phyloP scores from a whole-genome alignment of 2,329 filamentous ascomycete species.

The Exophiala sp. region DNA sequence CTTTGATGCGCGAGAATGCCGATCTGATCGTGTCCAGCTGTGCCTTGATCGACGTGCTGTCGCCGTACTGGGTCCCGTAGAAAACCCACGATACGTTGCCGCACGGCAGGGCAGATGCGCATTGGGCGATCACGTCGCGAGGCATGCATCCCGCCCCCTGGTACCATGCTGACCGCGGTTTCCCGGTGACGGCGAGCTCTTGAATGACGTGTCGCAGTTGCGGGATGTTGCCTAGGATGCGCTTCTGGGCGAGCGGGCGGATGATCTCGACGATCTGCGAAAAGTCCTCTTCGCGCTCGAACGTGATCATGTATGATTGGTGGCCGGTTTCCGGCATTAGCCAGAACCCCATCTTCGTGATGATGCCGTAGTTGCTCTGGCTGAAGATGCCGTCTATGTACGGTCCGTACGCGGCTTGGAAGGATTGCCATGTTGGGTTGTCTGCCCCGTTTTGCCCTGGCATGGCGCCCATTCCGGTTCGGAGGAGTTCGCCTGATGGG shows the following conservation, averaged over 20 bases:
- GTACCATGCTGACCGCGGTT: conserved; percentile 30
- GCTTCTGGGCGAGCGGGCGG: conserved; percentile 31
- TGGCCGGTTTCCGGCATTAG: conserved; percentile 33
- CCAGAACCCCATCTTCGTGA: conserved; percentile 29
- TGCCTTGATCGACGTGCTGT: conserved; percentile 26
- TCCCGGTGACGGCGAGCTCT: conserved; percentile 32
- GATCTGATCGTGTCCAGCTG: conserved; percentile 30
- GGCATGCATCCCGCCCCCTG: conserved; percentile 28
- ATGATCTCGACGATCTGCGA: conserved; percentile 37
- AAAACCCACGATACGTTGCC: conserved; percentile 33
- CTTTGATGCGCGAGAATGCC: conserved; percentile 31
- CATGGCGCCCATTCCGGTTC: conserved; percentile 40
- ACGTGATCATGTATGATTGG: conserved; percentile 40
- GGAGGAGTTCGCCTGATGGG: conserved; percentile 36
- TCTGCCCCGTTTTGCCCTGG: conserved; percentile 29
- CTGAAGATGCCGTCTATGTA: conserved; percentile 35
- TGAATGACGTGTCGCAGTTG: conserved; percentile 32
- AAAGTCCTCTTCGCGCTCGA: conserved; percentile 37
- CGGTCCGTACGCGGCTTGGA: conserved; percentile 33
- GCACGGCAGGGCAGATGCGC: conserved; percentile 30
- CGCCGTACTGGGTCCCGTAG: conserved; percentile 32
- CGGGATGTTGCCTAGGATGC: conserved; percentile 32
- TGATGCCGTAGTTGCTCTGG: conserved; percentile 33
- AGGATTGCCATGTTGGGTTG: conserved; percentile 34
- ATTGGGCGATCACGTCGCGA: conserved; percentile 30